Conservation (phyloP, 1,284 basidiomycete species). For the Filobasidium uniguttulatum region DNA sequence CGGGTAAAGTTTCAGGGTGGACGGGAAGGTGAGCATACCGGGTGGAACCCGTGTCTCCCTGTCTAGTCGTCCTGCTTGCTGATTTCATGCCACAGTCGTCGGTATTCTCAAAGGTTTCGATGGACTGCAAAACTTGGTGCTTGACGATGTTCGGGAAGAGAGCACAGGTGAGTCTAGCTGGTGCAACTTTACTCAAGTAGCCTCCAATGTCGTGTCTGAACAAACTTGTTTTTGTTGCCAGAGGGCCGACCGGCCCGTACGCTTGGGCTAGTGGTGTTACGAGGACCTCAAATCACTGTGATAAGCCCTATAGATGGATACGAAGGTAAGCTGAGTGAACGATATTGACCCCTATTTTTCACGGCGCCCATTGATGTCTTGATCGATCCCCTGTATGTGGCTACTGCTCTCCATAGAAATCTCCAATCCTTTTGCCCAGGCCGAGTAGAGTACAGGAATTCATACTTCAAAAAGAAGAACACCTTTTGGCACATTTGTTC, state of each 20-base stretch:
- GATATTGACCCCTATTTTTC: background rate
- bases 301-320: constrained; percentile 86
- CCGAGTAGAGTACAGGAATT: too few species aligned
- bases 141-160: constrained; percentile 39
- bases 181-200: constrained; percentile 8
- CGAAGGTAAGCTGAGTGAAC: constrained; percentile 39
- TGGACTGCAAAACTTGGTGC: constrained; percentile 81
- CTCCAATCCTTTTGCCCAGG: constrained; percentile 59
- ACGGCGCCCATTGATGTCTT: background rate
- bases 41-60: too few species aligned
- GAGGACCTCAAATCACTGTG: constrained; percentile 83
- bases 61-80: background rate
- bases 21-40: constrained; percentile 72
- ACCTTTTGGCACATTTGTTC: too few species aligned
- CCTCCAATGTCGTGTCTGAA: background rate
- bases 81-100: constrained; percentile 49
- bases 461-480: too few species aligned
- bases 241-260: constrained; percentile 49
- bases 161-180: constrained; percentile 30
- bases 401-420: constrained; percentile 43
- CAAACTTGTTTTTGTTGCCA: constrained; percentile 36
- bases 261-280: constrained; percentile 71
- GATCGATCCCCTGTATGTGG: background rate
- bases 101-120: constrained; percentile 92
- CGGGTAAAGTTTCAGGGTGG: constrained; percentile 95